phyloP scores from a whole-genome alignment of 257 asterid species.

The Primulina tabacum region DNA sequence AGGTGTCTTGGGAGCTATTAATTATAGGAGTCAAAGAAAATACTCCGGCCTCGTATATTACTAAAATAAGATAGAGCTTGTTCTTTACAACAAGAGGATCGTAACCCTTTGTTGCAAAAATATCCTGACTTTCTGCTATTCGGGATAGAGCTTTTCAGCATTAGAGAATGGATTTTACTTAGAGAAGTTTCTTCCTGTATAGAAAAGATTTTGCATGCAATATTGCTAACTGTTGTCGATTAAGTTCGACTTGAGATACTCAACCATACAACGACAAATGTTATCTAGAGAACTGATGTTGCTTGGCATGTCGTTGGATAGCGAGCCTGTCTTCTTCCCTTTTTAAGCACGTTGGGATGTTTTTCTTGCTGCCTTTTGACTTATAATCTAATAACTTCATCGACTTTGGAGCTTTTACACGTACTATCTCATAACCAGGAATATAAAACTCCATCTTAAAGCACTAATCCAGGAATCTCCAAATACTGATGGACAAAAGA shows the following conservation, averaged over 20 bases:
- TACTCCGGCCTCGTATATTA: too few species aligned
- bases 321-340: background rate
- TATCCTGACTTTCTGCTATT: background rate
- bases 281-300: background rate
- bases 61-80: too few species aligned
- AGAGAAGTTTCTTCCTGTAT: too few species aligned
- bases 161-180: background rate
- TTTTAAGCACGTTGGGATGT: constrained; percentile 36
- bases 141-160: background rate
- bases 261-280: constrained; percentile 1
- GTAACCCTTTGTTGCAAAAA: too few species aligned
- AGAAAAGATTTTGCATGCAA: too few species aligned
- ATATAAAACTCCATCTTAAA: constrained; percentile 10
- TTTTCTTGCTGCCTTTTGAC: constrained; percentile 50
- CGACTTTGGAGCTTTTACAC: constrained; percentile 39
- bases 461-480: background rate
- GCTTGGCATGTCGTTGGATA: too few species aligned
- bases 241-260: background rate
- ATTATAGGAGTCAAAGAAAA: too few species aligned
- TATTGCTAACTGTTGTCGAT: background rate
- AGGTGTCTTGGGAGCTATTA: too few species aligned
- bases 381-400: constrained; percentile 27
- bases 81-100: too few species aligned
- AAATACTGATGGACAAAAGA: background rate
- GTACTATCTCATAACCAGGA: constrained; percentile 6